Conservation (phyloP, 2,329 filamentous ascomycete species). For the Cryphonectria japonica region DNA sequence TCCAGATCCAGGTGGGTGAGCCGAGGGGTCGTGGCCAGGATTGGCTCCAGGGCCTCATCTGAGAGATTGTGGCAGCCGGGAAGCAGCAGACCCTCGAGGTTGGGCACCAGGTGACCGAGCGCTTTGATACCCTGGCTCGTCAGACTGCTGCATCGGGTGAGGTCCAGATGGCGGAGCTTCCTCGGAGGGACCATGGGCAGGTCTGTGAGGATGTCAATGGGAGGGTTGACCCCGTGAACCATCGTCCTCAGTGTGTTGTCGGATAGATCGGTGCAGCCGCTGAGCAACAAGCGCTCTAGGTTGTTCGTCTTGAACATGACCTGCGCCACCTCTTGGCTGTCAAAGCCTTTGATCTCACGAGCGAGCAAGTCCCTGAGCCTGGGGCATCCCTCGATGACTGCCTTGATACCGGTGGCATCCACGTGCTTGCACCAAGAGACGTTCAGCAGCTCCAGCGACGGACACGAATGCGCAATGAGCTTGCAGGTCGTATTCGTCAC, state of each 20-base stretch:
- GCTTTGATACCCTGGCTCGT: slow-evolving; percentile 73
- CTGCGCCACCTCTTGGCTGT: slow-evolving; percentile 71
- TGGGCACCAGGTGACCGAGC: slow-evolving; percentile 74
- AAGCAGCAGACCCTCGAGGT: slow-evolving; percentile 81
- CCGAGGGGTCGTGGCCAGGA: slow-evolving; percentile 75
- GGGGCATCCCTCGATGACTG: slow-evolving; percentile 73
- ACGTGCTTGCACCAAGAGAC: slow-evolving; percentile 92
- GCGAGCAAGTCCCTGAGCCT: slow-evolving; percentile 79
- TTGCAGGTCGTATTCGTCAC: slow-evolving; percentile 85
- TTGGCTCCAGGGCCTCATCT: slow-evolving; percentile 70
- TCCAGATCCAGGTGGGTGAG: slow-evolving; percentile 90
- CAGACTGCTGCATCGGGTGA: slow-evolving; percentile 77
- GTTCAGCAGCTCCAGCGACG: slow-evolving; percentile 81
- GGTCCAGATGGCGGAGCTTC: slow-evolving; percentile 79
- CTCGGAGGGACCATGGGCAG: slow-evolving; percentile 76
- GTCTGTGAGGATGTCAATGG: slow-evolving; percentile 80
- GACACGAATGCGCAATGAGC: slow-evolving; percentile 80
- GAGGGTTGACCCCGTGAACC: slow-evolving; percentile 74
- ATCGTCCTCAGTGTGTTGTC: slow-evolving; percentile 76
- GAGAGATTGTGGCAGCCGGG: slow-evolving; percentile 76
- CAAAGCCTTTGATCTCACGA: slow-evolving; percentile 80
- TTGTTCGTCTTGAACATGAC: slow-evolving; percentile 79
- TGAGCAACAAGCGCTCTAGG: slow-evolving; percentile 80
- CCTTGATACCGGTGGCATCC: slow-evolving; percentile 74
- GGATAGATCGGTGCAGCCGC: slow-evolving; percentile 76